A percentile compares a stretch with the other conserved stretches of the same genome.
Conservation (phyloP, 2,329 filamentous ascomycete genomes). For the Talaromyces sp. region DNA sequence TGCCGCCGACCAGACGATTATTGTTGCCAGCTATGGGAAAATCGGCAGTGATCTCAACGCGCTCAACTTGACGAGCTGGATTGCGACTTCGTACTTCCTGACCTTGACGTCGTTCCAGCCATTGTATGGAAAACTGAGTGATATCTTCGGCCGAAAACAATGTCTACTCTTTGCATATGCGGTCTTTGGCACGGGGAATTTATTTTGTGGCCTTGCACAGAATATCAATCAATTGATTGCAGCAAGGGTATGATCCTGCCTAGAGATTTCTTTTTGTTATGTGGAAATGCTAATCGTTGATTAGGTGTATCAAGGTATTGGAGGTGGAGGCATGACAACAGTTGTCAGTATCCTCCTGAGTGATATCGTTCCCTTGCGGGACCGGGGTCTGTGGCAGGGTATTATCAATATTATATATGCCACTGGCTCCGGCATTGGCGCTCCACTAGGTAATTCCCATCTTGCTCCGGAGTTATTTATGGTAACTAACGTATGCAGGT, state of each 20-base stretch:
- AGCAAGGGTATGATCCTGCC: slow-evolving; percentile 44
- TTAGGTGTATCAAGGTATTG: slow-evolving; percentile 56
- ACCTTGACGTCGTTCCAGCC: slow-evolving; percentile 72
- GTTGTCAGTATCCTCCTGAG: slow-evolving; percentile 65
- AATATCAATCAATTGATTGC: slow-evolving; percentile 62
- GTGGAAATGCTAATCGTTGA: neutral
- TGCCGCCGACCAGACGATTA: slow-evolving; percentile 71
- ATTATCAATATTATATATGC: slow-evolving; percentile 69
- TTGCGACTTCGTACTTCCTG: slow-evolving; percentile 65
- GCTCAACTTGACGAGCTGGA: slow-evolving; percentile 77
- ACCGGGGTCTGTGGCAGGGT: slow-evolving; percentile 70
- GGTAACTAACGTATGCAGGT: slow-evolving; percentile 36
- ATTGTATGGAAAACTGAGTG: slow-evolving; percentile 54
- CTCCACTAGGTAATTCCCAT: slow-evolving; percentile 51
- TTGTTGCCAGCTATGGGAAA: slow-evolving; percentile 73
- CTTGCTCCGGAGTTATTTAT: neutral
- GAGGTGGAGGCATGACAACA: slow-evolving; percentile 67
- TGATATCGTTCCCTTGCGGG: slow-evolving; percentile 64
- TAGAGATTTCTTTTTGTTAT: slow-evolving; percentile 17
- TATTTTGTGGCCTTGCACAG: slow-evolving; percentile 57
- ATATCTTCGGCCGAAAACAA: slow-evolving; percentile 52
- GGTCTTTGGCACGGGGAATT: slow-evolving; percentile 61
- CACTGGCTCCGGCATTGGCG: slow-evolving; percentile 62
- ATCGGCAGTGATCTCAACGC: slow-evolving; percentile 81
- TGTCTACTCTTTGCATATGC: slow-evolving; percentile 61